Percentiles rank a stretch among this genome's conserved stretches.
These are phyloP conservation scores for Aureobasidium lini DNA, from an alignment of 2,329 filamentous ascomycete species.

Conservation along the genomic window DNA sequence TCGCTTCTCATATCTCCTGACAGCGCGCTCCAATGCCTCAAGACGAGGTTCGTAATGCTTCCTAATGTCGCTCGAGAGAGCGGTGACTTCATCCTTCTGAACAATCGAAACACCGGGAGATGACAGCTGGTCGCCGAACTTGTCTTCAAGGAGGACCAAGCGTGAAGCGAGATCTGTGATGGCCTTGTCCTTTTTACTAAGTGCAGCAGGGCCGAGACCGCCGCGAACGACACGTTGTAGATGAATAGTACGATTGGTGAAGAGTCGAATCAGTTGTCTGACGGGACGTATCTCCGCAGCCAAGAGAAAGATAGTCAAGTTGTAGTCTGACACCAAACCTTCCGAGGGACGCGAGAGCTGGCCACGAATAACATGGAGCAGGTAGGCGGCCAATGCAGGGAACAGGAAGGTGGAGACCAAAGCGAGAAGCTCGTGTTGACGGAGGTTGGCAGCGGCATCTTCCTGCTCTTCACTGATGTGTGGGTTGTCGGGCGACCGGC, in stretches of 20 bases:
- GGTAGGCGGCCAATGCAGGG: conserved; percentile 70
- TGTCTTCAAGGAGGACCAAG: conserved; percentile 26
- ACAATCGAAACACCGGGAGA: conserved; percentile 13
- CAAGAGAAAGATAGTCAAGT: conserved; percentile 82
- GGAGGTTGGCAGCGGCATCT: conserved; percentile 55
- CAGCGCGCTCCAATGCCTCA: conserved; percentile 79
- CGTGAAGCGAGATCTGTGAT: conserved; percentile 22
- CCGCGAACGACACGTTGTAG: conserved; percentile 63
- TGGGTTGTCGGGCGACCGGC: background rate
- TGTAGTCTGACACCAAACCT: conserved; percentile 84
- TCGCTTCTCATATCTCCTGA: conserved; percentile 87
- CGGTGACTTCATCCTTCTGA: conserved; percentile 26
- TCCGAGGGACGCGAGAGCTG: conserved; percentile 79
- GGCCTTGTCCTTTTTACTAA: conserved; percentile 8
- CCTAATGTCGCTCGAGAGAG: conserved; percentile 45
- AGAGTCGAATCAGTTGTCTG: conserved; percentile 71
- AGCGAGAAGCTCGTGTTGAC: conserved; percentile 66
- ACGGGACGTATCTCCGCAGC: conserved; percentile 79
- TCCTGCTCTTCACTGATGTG: conserved; percentile 15
- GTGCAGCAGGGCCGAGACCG: conserved; percentile 18
- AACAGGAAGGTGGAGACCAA: conserved; percentile 71
- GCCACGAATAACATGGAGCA: conserved; percentile 72
- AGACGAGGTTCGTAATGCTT: conserved; percentile 70
- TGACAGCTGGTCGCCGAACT: conserved; percentile 15
- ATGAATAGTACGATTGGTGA: conserved; percentile 70